Evolutionary conservation across 2,329 filamentous ascomycete species (phyloP).

Genomic region (Pseudogymnoascus pannorum): DNA sequence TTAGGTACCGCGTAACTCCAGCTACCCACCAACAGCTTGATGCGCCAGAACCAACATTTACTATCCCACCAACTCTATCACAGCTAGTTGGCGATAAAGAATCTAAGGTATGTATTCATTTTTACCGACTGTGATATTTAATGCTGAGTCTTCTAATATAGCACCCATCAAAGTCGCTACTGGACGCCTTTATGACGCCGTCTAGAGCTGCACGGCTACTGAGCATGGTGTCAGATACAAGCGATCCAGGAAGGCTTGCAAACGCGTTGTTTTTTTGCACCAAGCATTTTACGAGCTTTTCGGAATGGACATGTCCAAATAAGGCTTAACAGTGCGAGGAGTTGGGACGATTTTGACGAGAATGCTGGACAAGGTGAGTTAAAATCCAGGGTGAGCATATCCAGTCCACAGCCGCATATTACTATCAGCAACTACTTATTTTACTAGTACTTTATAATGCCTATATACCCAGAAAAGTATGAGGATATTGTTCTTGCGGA

Average conservation of each 20-base stretch:
- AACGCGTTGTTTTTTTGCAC: neutral
- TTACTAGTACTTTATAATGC: neutral
- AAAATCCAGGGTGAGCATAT: neutral
- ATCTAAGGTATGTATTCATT: neutral
- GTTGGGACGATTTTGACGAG: neutral
- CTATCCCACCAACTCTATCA: neutral
- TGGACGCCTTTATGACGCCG: neutral
- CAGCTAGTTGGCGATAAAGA: neutral
- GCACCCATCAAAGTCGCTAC: neutral
- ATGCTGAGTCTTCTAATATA: neutral
- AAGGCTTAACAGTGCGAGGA: neutral
- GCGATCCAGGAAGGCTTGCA: neutral
- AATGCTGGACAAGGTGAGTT: neutral
- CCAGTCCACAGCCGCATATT: neutral
- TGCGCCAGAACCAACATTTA: neutral
- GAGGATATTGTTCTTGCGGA: neutral
- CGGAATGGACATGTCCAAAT: neutral
- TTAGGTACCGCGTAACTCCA: neutral
- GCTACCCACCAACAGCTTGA: neutral
- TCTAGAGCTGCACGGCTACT: neutral
- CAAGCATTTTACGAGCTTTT: neutral
- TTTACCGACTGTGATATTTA: neutral
- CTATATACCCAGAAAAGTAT: neutral
- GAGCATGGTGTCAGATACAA: neutral
- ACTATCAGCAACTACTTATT: neutral